phyloP scores from a whole-genome alignment of 768 basidiomycete species.

The Peribolospora baueri region DNA sequence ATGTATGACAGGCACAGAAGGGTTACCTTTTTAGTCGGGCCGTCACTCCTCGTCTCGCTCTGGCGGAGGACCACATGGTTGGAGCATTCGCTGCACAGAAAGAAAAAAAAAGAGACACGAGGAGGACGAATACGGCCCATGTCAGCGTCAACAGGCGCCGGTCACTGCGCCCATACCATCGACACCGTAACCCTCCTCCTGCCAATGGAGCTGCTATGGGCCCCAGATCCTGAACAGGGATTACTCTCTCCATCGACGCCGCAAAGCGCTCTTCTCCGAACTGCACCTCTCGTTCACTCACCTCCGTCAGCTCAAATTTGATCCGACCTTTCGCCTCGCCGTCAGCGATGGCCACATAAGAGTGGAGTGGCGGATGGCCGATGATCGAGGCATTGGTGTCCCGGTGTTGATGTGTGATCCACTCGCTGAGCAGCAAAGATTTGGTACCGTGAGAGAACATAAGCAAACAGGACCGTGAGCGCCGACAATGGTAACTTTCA shows the following conservation, averaged over 20 bases:
- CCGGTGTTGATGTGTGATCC: conserved; percentile 90
- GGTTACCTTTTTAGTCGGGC: too few species aligned
- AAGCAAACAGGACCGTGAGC: neutral
- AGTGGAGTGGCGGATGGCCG: conserved; percentile 62
- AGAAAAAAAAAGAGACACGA: neutral
- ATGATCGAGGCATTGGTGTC: conserved; percentile 84
- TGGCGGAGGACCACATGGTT: conserved; percentile 80
- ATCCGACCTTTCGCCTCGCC: conserved; percentile 71
- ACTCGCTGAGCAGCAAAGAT: conserved; percentile 37
- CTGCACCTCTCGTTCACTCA: conserved; percentile 17
- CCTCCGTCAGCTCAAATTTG: conserved; percentile 92
- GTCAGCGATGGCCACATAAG: conserved; percentile 78
- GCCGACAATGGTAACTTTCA: neutral
- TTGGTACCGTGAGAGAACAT: neutral
- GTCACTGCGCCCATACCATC: neutral
- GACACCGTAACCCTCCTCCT: too few species aligned
- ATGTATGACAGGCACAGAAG: too few species aligned
- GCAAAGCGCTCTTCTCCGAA: neutral
- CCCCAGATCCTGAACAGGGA: neutral
- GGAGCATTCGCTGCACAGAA: conserved; percentile 51
- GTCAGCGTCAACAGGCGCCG: neutral
- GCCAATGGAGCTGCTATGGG: neutral
- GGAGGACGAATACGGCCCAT: neutral
- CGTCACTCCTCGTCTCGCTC: conserved; percentile 46
- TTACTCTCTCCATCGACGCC: neutral